A percentile compares a stretch with the other conserved stretches of the same genome.
These are phyloP conservation scores for Apiotrichum gracile DNA, from an alignment of 1,284 basidiomycete species.

Conservation along the genomic window DNA sequence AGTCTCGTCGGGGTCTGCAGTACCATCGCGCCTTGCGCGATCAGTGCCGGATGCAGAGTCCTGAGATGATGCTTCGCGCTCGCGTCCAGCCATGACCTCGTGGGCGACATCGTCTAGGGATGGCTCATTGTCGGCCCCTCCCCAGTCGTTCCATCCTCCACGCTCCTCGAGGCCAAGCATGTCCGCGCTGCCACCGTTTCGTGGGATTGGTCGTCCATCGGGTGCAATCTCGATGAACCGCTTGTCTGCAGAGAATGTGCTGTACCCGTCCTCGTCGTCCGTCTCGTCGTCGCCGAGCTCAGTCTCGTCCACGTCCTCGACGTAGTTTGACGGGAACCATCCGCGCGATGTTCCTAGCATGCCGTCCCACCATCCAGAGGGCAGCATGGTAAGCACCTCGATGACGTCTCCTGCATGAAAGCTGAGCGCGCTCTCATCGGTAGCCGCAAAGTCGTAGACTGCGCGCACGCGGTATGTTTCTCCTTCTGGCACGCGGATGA, in stretches of 20 bases:
- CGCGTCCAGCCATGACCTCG: slow-evolving; percentile 28
- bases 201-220: slow-evolving; percentile 59
- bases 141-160: slow-evolving; percentile 22
- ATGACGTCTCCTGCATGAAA: slow-evolving; percentile 85
- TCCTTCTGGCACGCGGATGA: slow-evolving; percentile 17
- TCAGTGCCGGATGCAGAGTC: background rate
- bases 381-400: slow-evolving; percentile 84
- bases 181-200: slow-evolving; percentile 15
- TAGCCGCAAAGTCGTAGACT: slow-evolving; percentile 84
- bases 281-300: slow-evolving; percentile 61
- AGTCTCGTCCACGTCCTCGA: slow-evolving; percentile 68
- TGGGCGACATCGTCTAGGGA: slow-evolving; percentile 34
- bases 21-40: background rate
- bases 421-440: slow-evolving; percentile 79
- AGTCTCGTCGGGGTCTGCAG: slow-evolving; percentile 11
- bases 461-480: slow-evolving; percentile 61
- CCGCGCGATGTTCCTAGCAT: slow-evolving; percentile 80
- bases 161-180: slow-evolving; percentile 27
- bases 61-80: background rate
- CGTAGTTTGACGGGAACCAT: slow-evolving; percentile 98
- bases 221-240: slow-evolving; percentile 52
- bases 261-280: background rate
- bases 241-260: background rate
- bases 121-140: slow-evolving; percentile 3
- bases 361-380: slow-evolving; percentile 99